Percentiles rank a stretch among this genome's conserved stretches.
Conservation (phyloP, 768 basidiomycete species). For the Suillus lakei region DNA sequence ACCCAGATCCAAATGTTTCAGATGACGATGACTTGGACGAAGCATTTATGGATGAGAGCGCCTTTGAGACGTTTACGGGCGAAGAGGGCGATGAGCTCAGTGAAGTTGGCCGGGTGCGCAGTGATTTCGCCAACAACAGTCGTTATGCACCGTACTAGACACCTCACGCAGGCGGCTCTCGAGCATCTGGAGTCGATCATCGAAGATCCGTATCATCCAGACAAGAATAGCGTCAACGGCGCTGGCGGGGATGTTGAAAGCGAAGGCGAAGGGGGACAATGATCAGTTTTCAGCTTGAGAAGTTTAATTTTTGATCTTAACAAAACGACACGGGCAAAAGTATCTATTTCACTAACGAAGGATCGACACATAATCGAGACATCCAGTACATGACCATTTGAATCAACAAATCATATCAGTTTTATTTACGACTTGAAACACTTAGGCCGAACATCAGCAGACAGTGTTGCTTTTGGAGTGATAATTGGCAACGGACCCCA, state of each 20-base stretch:
- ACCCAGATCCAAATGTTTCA: constrained; percentile 64
- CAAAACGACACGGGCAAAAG: neutral
- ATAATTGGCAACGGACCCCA: constrained; percentile 25
- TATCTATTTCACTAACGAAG: constrained; percentile 1
- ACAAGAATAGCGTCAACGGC: constrained; percentile 21
- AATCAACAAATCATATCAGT: constrained; percentile 3
- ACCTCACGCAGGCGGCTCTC: constrained; percentile 69
- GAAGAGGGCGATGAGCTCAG: constrained; percentile 75
- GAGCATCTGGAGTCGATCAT: constrained; percentile 85
- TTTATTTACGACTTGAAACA: neutral
- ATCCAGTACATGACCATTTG: neutral
- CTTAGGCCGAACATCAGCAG: constrained; percentile 16
- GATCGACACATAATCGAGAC: neutral
- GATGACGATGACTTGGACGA: constrained; percentile 55
- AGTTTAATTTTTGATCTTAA: neutral
- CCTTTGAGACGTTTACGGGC: constrained; percentile 55
- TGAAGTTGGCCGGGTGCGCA: constrained; percentile 93
- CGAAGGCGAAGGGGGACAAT: constrained; percentile 3
- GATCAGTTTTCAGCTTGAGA: neutral
- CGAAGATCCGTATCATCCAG: constrained; percentile 47
- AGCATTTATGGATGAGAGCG: constrained; percentile 56
- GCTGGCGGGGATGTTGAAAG: constrained; percentile 18
- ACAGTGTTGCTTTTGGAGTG: constrained; percentile 18
- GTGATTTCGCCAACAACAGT: constrained; percentile 76
- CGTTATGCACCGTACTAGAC: constrained; percentile 89